A percentile compares a stretch with the other conserved stretches of the same genome.
These are phyloP conservation scores for Fusarium nygamai DNA, from an alignment of 2,329 filamentous ascomycete species.

Conservation along the genomic window DNA sequence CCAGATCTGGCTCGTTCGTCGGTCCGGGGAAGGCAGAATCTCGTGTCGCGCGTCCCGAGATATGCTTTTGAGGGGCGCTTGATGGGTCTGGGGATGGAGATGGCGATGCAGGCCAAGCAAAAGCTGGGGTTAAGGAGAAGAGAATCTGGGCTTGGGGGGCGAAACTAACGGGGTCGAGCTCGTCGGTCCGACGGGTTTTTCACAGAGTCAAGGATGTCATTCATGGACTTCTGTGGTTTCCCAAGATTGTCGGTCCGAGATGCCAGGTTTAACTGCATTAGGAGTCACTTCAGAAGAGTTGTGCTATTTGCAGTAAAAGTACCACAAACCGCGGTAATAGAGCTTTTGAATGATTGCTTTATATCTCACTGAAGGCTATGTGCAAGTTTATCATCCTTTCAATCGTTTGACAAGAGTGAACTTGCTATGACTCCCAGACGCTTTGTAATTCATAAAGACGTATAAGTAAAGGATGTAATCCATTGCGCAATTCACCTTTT, in stretches of 20 bases:
- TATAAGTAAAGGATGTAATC: fast-evolving
- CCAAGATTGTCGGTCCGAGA: not conserved
- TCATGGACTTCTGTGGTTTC: not conserved
- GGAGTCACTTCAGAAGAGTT: too few relatives aligned
- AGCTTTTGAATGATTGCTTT: not conserved
- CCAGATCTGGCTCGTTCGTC: conserved; percentile 3
- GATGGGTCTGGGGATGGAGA: conserved; percentile 11
- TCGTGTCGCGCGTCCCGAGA: not conserved
- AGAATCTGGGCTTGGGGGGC: conserved; percentile 28
- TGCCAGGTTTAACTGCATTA: not conserved
- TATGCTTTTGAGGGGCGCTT: not conserved
- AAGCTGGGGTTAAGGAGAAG: conserved; percentile 32
- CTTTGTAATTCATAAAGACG: not conserved
- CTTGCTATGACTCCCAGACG: fast-evolving
- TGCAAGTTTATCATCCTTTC: not conserved
- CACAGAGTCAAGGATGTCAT: not conserved
- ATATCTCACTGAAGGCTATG: not conserved
- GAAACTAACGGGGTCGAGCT: not conserved
- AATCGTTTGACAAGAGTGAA: not conserved
- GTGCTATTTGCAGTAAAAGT: not conserved
- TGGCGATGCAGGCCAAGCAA: conserved; percentile 13
- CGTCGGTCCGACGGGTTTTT: conserved; percentile 24
- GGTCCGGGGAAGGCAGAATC: conserved; percentile 3
- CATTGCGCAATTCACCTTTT: not conserved
- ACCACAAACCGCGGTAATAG: not conserved